Conservation (phyloP, 2,329 filamentous ascomycete genomes). For the Verticillium albo-atrum region DNA sequence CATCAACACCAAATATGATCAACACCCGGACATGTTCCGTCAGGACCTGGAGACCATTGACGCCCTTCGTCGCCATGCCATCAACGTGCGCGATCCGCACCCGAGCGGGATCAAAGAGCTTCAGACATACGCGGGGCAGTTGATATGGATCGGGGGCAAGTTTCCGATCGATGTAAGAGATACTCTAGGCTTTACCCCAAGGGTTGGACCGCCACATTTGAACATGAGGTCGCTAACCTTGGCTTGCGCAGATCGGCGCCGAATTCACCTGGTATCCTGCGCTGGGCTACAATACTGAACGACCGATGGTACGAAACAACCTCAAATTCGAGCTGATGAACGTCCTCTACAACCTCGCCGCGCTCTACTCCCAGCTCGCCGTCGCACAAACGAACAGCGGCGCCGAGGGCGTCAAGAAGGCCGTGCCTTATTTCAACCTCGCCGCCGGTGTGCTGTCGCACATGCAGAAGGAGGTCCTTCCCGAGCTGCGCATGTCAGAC, state of each 20-base stretch:
- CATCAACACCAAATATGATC: conserved; percentile 97
- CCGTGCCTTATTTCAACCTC: conserved; percentile 85
- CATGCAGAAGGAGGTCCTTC: conserved; percentile 70
- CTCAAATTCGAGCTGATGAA: conserved; percentile 85
- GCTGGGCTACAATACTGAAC: conserved; percentile 80
- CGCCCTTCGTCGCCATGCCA: conserved; percentile 74
- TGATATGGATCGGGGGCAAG: conserved; percentile 90
- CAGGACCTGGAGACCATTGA: conserved; percentile 84
- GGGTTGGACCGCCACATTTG: not conserved
- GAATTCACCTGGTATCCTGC: conserved; percentile 97
- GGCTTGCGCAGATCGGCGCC: conserved; percentile 65
- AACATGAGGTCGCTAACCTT: not conserved
- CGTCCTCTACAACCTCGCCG: conserved; percentile 86
- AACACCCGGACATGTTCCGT: conserved; percentile 95
- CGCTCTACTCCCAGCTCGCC: conserved; percentile 90
- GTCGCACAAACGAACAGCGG: conserved; percentile 72
- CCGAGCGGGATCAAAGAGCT: conserved; percentile 81
- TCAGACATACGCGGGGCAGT: conserved; percentile 86
- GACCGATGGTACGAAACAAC: conserved; percentile 63
- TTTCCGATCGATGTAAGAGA: conserved; percentile 82
- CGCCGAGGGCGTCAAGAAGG: conserved; percentile 78
- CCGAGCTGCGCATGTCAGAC: conserved; percentile 73
- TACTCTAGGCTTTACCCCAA: not conserved
- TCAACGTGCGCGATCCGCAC: conserved; percentile 85
- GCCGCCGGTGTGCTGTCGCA: conserved; percentile 80